Percentiles rank a stretch among this genome's conserved stretches.
Evolutionary conservation across 2,329 filamentous ascomycete species (phyloP).

Genomic region (Penicillium concentricum): DNA sequence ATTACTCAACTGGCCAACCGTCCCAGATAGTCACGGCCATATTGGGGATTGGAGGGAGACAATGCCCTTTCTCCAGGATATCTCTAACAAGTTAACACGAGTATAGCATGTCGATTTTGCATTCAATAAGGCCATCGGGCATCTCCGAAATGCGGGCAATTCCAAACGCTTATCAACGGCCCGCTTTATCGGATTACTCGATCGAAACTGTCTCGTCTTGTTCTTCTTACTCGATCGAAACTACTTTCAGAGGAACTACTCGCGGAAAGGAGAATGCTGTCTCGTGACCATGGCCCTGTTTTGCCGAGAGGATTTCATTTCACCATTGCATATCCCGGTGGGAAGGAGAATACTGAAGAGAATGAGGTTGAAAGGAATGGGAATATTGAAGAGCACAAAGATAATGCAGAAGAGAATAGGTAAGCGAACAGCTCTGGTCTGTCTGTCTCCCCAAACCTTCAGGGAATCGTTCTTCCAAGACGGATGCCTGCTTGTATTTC

Average conservation of each 20-base stretch:
- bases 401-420: too few species aligned
- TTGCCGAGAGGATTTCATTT: neutral
- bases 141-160: neutral
- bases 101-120: neutral
- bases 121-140: neutral
- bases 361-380: neutral
- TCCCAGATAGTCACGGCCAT: neutral
- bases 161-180: slow-evolving; percentile 15
- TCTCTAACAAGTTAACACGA: neutral
- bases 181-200: slow-evolving; percentile 15
- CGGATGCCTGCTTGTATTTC: neutral
- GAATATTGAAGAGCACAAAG: neutral
- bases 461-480: neutral
- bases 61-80: neutral
- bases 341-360: neutral
- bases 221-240: slow-evolving; percentile 32
- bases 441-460: neutral
- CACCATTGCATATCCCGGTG: neutral
- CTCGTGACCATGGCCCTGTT: neutral
- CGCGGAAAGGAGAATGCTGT: neutral
- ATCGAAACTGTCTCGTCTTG: neutral
- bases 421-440: neutral
- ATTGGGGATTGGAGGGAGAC: too few species aligned
- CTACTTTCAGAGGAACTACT: neutral
- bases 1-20: neutral